Conservation (phyloP, 495 filamentous ascomycete genomes). For the Bacidia gigantensis region DNA sequence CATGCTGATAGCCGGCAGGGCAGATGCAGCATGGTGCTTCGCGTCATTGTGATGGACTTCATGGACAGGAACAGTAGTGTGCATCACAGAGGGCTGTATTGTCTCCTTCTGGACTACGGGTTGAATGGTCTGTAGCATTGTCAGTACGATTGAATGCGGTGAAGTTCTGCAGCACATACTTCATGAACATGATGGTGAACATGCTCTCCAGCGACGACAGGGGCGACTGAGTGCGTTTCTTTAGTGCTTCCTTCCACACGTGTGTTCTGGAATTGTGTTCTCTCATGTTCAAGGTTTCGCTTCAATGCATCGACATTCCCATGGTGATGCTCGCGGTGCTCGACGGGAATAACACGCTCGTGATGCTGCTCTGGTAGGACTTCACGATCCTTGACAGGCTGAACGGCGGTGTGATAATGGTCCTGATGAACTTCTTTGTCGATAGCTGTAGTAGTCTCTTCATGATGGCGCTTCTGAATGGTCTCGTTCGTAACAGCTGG, state of each 20-base stretch:
- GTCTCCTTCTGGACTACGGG: constrained; percentile 53
- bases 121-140: constrained; percentile 40
- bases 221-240: constrained; percentile 30
- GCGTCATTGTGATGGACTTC: constrained; percentile 49
- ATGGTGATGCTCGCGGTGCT: constrained; percentile 42
- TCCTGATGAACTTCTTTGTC: constrained; percentile 50
- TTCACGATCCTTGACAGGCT: constrained; percentile 35
- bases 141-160: no score
- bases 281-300: constrained; percentile 32
- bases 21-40: constrained; percentile 42
- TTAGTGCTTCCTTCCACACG: constrained; percentile 32
- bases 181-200: constrained; percentile 37
- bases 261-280: constrained; percentile 35
- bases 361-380: constrained; percentile 35
- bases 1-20: constrained; percentile 46
- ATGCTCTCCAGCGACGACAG: constrained; percentile 44
- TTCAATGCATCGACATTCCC: constrained; percentile 33
- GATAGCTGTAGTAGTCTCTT: constrained; percentile 41
- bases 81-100: constrained; percentile 49
- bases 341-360: constrained; percentile 35
- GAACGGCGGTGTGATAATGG: constrained; percentile 41
- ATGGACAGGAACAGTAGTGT: constrained; percentile 54
- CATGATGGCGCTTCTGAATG: constrained; percentile 36
- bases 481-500: constrained; percentile 46
- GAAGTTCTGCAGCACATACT: not conserved